A percentile compares a stretch with the other conserved stretches of the same genome.
Evolutionary conservation across 2,329 filamentous ascomycete genomes (phyloP).

Genomic region (Raffaelea ambrosiae): DNA sequence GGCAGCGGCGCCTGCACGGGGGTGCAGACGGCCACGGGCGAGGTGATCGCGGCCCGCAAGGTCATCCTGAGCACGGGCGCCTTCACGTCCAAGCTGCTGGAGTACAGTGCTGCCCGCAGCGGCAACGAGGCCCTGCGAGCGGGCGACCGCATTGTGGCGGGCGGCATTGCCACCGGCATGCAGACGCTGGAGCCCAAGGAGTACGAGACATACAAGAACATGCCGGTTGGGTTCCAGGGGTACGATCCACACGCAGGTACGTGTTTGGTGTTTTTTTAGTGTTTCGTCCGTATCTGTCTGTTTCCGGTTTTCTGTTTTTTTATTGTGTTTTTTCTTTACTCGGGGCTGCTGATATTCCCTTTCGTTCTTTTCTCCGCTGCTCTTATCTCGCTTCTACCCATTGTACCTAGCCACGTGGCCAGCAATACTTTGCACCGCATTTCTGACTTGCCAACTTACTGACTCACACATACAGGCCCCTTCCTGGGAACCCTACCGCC

Average conservation of each 20-base stretch:
- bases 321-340: too few relatives aligned
- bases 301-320: too few relatives aligned
- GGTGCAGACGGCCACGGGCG: constrained; percentile 36
- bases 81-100: constrained; percentile 47
- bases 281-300: too few relatives aligned
- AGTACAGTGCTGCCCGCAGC: constrained; percentile 32
- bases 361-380: neutral
- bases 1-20: constrained; percentile 34
- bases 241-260: neutral
- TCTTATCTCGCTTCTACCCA: too few relatives aligned
- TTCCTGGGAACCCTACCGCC: constrained; percentile 35
- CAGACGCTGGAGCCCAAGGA: constrained; percentile 39
- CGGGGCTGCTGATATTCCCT: too few relatives aligned
- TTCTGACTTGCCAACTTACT: too few relatives aligned
- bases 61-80: constrained; percentile 48
- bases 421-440: too few relatives aligned
- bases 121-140: constrained; percentile 41
- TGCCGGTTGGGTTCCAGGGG: constrained; percentile 39
- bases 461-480: neutral
- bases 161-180: constrained; percentile 51
- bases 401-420: too few relatives aligned
- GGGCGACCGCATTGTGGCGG: constrained; percentile 46
- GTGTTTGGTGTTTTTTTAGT: neutral
- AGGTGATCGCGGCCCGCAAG: constrained; percentile 36
- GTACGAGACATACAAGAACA: constrained; percentile 35